These are phyloP conservation scores for Boehmeria nivea DNA, from an alignment of 306 rosid genomes.

Conservation along the genomic window DNA sequence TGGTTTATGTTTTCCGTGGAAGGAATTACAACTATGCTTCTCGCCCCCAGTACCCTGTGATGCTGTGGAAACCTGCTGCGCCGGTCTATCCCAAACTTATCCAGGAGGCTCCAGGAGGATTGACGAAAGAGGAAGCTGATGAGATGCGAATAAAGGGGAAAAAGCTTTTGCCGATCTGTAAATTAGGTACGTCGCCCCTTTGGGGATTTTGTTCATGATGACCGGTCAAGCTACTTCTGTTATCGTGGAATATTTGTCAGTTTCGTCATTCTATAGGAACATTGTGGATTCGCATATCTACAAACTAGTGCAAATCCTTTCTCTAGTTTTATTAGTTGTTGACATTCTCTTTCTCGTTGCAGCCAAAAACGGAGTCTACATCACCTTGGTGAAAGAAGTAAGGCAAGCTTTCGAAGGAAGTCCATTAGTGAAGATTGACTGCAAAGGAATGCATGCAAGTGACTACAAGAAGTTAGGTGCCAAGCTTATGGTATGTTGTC, in stretches of 20 bases:
- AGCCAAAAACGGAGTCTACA: constrained; percentile 93
- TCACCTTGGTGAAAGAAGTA: constrained; percentile 64
- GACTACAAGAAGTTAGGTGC: constrained; percentile 96
- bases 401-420: constrained; percentile 92
- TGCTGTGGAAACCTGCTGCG: constrained; percentile 99
- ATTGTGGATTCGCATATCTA: background rate
- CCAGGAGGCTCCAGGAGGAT: constrained; percentile 89
- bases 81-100: constrained; percentile 92
- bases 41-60: constrained; percentile 88
- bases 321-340: background rate
- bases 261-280: background rate
- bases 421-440: constrained; percentile 71
- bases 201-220: constrained; percentile 4
- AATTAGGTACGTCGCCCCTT: constrained; percentile 57
- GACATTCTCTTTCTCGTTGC: constrained; percentile 25
- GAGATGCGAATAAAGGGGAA: constrained; percentile 59
- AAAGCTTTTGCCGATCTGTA: constrained; percentile 76
- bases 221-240: background rate
- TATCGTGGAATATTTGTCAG: background rate
- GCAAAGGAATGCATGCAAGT: constrained; percentile 81
- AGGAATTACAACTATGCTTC: constrained; percentile 78
- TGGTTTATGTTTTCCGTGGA: constrained; percentile 80
- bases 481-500: constrained; percentile 70
- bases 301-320: background rate
- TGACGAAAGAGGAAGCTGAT: constrained; percentile 74